A percentile compares a stretch with the other conserved stretches of the same genome.
These are phyloP conservation scores for Dryas integrifolia DNA, from an alignment of 331 rosid species.

Conservation along the genomic window DNA sequence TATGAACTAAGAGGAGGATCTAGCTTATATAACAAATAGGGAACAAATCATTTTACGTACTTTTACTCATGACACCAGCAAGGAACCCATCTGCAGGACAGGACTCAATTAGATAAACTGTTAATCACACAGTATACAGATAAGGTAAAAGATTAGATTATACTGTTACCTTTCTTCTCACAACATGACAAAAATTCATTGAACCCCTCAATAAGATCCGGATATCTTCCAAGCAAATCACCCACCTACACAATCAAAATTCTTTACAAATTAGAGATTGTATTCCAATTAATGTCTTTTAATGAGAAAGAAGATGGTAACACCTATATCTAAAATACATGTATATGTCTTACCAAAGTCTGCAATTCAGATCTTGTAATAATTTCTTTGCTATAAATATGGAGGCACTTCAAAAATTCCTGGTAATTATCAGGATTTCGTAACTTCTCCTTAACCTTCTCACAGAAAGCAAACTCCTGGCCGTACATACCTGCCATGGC, in stretches of 20 bases:
- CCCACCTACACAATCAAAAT: constrained; percentile 55
- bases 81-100: constrained; percentile 92
- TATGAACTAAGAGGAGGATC: constrained; percentile 22
- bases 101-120: constrained; percentile 47
- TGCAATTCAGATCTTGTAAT: constrained; percentile 82
- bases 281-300: background rate
- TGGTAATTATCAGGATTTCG: constrained; percentile 76
- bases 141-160: constrained; percentile 25
- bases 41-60: constrained; percentile 56
- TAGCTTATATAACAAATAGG: constrained; percentile 29
- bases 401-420: constrained; percentile 93
- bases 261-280: constrained; percentile 25
- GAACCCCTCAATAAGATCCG: constrained; percentile 89
- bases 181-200: constrained; percentile 81
- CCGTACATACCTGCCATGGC: constrained; percentile 62
- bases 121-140: constrained; percentile 21
- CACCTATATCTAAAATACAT: background rate
- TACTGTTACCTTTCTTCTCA: constrained; percentile 85
- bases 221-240: constrained; percentile 83
- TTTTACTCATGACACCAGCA: constrained; percentile 93
- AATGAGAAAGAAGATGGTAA: background rate
- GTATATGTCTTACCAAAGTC: constrained; percentile 62
- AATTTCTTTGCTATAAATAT: constrained; percentile 92
- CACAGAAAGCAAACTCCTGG: constrained; percentile 81
- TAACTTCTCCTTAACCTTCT: constrained; percentile 86